A percentile compares a stretch with the other conserved stretches of the same genome.
Evolutionary conservation across 208 protist species (phyloP).

Genomic region (Trypanosoma grayi): DNA sequence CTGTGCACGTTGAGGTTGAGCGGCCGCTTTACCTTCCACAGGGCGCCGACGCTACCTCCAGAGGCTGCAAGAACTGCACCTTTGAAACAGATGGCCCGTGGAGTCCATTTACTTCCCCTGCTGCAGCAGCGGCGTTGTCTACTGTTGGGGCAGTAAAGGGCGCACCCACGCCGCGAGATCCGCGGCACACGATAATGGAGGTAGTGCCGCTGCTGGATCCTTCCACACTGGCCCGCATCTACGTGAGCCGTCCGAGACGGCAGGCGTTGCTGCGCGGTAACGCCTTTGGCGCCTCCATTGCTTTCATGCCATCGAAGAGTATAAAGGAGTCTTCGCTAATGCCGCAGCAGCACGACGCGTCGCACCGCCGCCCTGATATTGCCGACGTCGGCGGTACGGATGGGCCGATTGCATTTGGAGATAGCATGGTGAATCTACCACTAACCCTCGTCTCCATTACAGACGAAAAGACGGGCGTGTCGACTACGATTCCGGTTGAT

Average conservation of each 20-base stretch:
- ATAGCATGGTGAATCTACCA: no score
- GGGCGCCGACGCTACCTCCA: background rate
- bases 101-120: background rate
- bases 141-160: background rate
- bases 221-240: conserved; percentile 1
- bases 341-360: background rate
- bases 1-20: conserved; percentile 52
- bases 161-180: background rate
- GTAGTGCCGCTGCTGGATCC: background rate
- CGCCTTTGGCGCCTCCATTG: background rate
- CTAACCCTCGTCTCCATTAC: background rate
- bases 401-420: no score
- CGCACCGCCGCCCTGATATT: no score
- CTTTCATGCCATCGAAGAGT: background rate
- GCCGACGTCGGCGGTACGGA: no score
- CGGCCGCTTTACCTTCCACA: conserved; percentile 16
- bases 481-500: conserved; percentile 22
- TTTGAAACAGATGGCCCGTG: background rate
- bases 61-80: background rate
- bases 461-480: conserved; percentile 11
- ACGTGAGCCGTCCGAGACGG: background rate
- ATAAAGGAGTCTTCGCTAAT: background rate
- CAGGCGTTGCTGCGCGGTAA: background rate
- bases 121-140: background rate
- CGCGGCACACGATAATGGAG: background rate